These are phyloP conservation scores for Syncephalastrum sp. DNA, from an alignment of 371 early-diverging fungal species.

Conservation along the genomic window DNA sequence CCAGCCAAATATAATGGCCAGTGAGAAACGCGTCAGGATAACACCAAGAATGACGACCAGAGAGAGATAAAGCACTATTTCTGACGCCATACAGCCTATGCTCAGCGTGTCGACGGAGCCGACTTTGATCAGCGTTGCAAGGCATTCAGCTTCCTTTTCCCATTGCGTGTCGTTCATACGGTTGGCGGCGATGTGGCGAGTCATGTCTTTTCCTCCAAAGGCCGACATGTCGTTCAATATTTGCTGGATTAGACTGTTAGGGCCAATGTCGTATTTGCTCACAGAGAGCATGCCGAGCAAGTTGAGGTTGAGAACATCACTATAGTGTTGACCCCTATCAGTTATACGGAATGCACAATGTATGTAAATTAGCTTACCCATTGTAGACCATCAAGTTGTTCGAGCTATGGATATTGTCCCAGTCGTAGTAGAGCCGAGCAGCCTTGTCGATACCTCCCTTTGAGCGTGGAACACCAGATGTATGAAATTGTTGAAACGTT, in stretches of 20 bases:
- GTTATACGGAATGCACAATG: background rate
- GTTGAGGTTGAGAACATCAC: slow-evolving; percentile 40
- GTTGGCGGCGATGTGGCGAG: slow-evolving; percentile 27
- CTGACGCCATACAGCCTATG: slow-evolving; percentile 68
- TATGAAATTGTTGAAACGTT: slow-evolving; percentile 22
- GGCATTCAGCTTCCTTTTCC: slow-evolving; percentile 56
- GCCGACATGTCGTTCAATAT: slow-evolving; percentile 17
- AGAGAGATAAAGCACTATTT: slow-evolving; percentile 56
- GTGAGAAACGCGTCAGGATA: slow-evolving; percentile 62
- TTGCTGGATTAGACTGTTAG: slow-evolving; percentile 27
- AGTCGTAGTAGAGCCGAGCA: slow-evolving; percentile 68
- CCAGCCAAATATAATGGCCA: slow-evolving; percentile 79
- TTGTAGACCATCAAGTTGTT: slow-evolving; percentile 66
- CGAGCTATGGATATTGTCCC: slow-evolving; percentile 56
- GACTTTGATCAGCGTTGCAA: slow-evolving; percentile 67
- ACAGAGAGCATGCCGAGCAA: slow-evolving; percentile 32
- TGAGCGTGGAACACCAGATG: slow-evolving; percentile 27
- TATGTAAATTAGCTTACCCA: slow-evolving; percentile 45
- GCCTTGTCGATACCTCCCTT: slow-evolving; percentile 29
- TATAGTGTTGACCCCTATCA: slow-evolving; percentile 5
- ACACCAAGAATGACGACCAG: slow-evolving; percentile 57
- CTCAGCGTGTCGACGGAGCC: slow-evolving; percentile 76
- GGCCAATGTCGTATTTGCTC: slow-evolving; percentile 17
- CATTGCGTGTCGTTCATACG: slow-evolving; percentile 19
- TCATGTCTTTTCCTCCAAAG: slow-evolving; percentile 42